Conservation (phyloP, 306 rosid genomes). For the Prunus dulcis region DNA sequence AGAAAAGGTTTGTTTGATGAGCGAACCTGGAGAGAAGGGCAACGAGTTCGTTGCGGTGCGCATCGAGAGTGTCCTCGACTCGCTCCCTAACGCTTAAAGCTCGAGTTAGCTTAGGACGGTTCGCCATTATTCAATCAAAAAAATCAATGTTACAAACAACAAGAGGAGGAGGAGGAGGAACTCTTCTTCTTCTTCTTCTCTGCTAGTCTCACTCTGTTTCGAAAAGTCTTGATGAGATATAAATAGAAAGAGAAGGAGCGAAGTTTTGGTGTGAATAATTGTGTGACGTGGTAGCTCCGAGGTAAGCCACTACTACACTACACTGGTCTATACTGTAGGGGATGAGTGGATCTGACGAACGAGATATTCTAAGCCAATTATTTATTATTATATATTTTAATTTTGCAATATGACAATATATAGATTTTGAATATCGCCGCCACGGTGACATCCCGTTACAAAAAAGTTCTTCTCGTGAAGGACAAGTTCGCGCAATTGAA, state of each 20-base stretch:
- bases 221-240: background rate
- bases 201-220: background rate
- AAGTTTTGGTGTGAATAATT: background rate
- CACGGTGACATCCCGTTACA: no score
- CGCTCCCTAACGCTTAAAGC: slow-evolving; percentile 69
- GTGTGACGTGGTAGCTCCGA: background rate
- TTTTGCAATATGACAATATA: fast-evolving
- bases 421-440: no score
- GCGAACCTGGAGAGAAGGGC: slow-evolving; percentile 87
- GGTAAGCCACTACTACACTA: no score
- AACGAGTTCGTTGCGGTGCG: slow-evolving; percentile 78
- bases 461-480: no score
- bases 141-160: background rate
- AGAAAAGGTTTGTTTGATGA: no score
- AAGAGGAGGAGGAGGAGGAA: no score
- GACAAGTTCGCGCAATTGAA: no score
- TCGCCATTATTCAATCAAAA: slow-evolving; percentile 36
- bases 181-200: background rate
- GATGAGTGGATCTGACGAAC: no score
- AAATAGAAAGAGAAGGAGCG: background rate
- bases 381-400: no score
- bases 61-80: slow-evolving; percentile 76
- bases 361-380: no score
- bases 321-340: no score
- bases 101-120: slow-evolving; percentile 46